phyloP scores from a whole-genome alignment of 2,329 filamentous ascomycete genomes.

The Penicillium sp. region DNA sequence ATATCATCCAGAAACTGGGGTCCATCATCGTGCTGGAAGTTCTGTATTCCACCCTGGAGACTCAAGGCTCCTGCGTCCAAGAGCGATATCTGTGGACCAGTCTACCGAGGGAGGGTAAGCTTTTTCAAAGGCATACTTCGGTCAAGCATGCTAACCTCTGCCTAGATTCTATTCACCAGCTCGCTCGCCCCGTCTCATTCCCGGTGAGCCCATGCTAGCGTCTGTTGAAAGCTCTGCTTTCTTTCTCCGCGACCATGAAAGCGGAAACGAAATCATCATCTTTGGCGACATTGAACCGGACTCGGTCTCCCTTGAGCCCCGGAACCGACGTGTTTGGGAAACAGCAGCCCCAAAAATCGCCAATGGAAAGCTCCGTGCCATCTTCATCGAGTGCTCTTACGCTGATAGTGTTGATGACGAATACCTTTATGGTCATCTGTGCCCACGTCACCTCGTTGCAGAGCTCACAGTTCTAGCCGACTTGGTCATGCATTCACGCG shows the following conservation, averaged over 20 bases:
- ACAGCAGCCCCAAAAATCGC: conserved; percentile 85
- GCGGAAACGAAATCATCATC: conserved; percentile 77
- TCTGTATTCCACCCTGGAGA: conserved; percentile 46
- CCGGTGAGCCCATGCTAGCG: conserved; percentile 20
- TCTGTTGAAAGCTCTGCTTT: conserved; percentile 78
- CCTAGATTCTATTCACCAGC: conserved; percentile 34
- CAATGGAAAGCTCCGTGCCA: conserved; percentile 67
- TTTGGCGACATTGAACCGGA: conserved; percentile 97
- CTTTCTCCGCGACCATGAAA: conserved; percentile 77
- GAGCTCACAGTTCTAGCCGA: conserved; percentile 72
- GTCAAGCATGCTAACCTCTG: neutral
- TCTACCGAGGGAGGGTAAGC: conserved; percentile 32
- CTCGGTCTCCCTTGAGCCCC: conserved; percentile 74
- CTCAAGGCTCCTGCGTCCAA: conserved; percentile 44
- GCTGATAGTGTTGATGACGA: conserved; percentile 75
- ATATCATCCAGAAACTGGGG: conserved; percentile 48
- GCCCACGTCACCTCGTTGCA: conserved; percentile 75
- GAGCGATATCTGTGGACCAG: conserved; percentile 34
- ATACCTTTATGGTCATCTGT: conserved; percentile 83
- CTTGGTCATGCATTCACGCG: conserved; percentile 62
- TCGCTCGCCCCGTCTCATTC: conserved; percentile 27
- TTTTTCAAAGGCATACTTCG: neutral
- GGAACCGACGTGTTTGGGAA: conserved; percentile 80
- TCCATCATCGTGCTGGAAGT: conserved; percentile 60
- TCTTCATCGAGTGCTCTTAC: conserved; percentile 96